Conservation (phyloP, 805 yeast genomes). For the Kuraishia cidri region DNA sequence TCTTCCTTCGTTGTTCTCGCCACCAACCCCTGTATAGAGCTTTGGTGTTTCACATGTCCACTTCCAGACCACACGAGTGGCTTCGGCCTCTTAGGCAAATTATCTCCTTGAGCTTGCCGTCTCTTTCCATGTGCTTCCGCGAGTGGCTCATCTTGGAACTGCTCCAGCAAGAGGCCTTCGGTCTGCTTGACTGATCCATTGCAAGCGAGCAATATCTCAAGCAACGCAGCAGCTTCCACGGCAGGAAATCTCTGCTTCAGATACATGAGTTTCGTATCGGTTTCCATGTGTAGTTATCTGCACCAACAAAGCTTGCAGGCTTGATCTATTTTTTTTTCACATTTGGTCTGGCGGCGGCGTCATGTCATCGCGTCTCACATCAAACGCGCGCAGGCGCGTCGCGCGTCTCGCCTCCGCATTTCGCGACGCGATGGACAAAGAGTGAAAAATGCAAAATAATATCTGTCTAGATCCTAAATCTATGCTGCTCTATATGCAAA, state of each 20-base stretch:
- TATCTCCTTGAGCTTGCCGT: no score
- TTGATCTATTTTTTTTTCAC: no score
- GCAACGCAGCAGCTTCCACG: slow-evolving; percentile 27
- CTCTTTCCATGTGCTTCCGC: slow-evolving; percentile 3
- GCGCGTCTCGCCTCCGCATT: background rate
- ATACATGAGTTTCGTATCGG: slow-evolving; percentile 27
- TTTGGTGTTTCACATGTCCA: slow-evolving; percentile 4
- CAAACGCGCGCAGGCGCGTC: slow-evolving; percentile 3
- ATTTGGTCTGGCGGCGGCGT: no score
- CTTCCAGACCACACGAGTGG: no score
- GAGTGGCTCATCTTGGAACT: slow-evolving; percentile 9
- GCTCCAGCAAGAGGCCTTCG: slow-evolving; percentile 28
- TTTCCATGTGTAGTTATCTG: slow-evolving; percentile 12
- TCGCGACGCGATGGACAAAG: no score
- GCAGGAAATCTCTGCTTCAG: slow-evolving; percentile 31
- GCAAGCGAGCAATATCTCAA: slow-evolving; percentile 45
- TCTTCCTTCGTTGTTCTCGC: background rate
- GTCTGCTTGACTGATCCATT: slow-evolving; percentile 40
- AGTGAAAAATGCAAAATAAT: no score
- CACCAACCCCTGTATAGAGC: background rate
- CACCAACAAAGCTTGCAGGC: no score
- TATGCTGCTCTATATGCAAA: no score
- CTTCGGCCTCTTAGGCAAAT: no score
- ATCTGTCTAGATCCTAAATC: no score
- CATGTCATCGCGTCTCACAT: no score